Conservation (phyloP, 2,329 filamentous ascomycete species). For the Diplodia sapinea region DNA sequence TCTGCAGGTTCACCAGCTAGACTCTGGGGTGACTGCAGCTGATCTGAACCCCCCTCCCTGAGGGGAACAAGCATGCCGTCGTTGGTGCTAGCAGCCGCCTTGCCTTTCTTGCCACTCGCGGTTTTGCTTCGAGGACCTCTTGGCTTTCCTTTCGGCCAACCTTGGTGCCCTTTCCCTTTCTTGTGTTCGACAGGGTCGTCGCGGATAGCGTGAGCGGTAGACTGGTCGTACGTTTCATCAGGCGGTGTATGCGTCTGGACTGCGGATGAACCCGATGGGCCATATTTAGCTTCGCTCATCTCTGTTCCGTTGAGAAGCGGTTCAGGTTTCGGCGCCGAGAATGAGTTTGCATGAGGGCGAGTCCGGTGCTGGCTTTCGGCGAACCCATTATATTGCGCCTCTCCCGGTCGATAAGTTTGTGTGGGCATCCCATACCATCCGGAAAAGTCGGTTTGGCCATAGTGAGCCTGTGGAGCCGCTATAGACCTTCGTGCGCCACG, state of each 20-base stretch:
- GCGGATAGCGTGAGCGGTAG: slow-evolving; percentile 33
- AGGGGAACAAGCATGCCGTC: slow-evolving; percentile 28
- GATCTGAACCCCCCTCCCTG: slow-evolving; percentile 35
- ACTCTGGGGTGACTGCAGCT: slow-evolving; percentile 45
- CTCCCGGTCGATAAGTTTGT: neutral
- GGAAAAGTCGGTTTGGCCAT: slow-evolving; percentile 3
- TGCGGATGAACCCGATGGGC: slow-evolving; percentile 28
- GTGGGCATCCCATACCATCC: slow-evolving; percentile 8
- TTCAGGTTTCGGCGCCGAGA: slow-evolving; percentile 13
- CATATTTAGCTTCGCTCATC: slow-evolving; percentile 12
- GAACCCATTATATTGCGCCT: slow-evolving; percentile 1
- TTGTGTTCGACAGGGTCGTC: slow-evolving; percentile 37
- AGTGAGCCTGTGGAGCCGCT: slow-evolving; percentile 19
- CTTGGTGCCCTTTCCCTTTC: slow-evolving; percentile 47
- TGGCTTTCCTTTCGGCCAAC: slow-evolving; percentile 56
- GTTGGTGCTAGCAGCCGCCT: slow-evolving; percentile 34
- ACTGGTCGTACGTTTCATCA: slow-evolving; percentile 40
- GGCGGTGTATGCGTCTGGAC: slow-evolving; percentile 50
- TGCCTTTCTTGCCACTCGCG: slow-evolving; percentile 49
- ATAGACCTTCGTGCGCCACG: slow-evolving; percentile 25
- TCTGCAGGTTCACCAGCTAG: slow-evolving; percentile 40
- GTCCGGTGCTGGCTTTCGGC: slow-evolving; percentile 14
- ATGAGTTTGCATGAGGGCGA: slow-evolving; percentile 11
- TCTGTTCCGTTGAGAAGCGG: slow-evolving; percentile 11
- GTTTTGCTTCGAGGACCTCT: slow-evolving; percentile 47